phyloP scores from a whole-genome alignment of 495 filamentous ascomycete species.

The Tuber indicum region DNA sequence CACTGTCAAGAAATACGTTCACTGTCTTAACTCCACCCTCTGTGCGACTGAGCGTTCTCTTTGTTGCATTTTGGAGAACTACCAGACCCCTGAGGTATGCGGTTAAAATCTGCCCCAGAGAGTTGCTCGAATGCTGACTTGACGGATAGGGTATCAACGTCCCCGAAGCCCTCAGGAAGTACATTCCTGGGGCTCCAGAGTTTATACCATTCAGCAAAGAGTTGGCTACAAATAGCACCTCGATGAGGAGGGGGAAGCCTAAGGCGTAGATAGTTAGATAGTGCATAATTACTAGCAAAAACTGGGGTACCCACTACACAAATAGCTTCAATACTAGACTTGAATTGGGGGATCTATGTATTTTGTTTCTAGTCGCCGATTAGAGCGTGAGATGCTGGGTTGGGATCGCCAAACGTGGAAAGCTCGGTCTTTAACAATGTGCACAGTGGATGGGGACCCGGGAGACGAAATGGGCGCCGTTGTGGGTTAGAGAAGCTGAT shows the following conservation, averaged over 20 bases:
- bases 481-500: no score
- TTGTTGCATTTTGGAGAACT: constrained; percentile 95
- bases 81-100: constrained; percentile 72
- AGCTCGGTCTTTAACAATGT: no score
- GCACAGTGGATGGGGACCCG: no score
- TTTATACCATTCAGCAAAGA: constrained; percentile 86
- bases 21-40: constrained; percentile 85
- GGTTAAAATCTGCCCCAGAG: constrained; percentile 9
- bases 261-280: constrained; percentile 25
- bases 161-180: constrained; percentile 81
- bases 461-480: no score
- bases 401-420: not conserved
- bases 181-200: constrained; percentile 79
- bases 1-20: constrained; percentile 83
- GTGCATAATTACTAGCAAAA: not conserved
- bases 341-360: not conserved
- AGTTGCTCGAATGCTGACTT: constrained; percentile 13
- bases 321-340: not conserved
- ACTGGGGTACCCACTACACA: not conserved
- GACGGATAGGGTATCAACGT: constrained; percentile 64
- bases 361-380: not conserved
- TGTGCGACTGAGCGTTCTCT: constrained; percentile 89
- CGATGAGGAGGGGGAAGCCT: constrained; percentile 48
- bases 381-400: not conserved
- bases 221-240: constrained; percentile 66